Base-by-base conservation (phyloP, 352 stramenopile species). In the Plasmopara halstedii region DNA sequence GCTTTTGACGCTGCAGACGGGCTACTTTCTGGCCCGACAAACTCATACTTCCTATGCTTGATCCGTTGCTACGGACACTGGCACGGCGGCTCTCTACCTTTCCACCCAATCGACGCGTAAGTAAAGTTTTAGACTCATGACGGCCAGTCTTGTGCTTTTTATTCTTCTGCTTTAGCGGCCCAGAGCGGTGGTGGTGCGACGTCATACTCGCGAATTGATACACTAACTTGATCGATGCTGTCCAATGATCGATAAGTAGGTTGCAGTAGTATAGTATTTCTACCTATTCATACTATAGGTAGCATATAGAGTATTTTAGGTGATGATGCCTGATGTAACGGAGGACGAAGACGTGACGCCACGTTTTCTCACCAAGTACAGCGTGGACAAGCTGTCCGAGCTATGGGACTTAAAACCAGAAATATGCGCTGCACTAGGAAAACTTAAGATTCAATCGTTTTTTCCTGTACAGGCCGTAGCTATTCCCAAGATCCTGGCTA, bases 381-480 rank as follows among this genome's bases (percentile, higher is more conserved):
- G 70, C 32, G 56, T 88, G 8, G 45, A 46, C 27, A 85, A 81
- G 71, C 71, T 88, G 42, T 55, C 70, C 25, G 39, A 56, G 38
- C 62, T 71, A 26, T 88, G 76, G 70, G 27, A 56, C 7, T 42
- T 89, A 4, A 62, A 72, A 1, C 51, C 68, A 0, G 53, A 72
- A 37, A 61, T 94, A 5, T 46, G 46, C 17, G 48, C 32, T 19
- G 71, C 80, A 20, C 59, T 90, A 23, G 32, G 25, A 21, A 27
- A 17, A 21, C 67, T 73, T 53, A 39, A 64, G 14, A 91, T 96
- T 46, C 51, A 70, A 17, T 83, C 73, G 18, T 98, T 98, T 60
- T 98, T 98, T 57, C 85, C 91, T 5, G 95, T 98, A 29, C 95
- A 98, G 57, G 83, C 85, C 25, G 79, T 95, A 45, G 89, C 94